Conservation (phyloP, 2,329 filamentous ascomycete species). For the Leptographium flavum region DNA sequence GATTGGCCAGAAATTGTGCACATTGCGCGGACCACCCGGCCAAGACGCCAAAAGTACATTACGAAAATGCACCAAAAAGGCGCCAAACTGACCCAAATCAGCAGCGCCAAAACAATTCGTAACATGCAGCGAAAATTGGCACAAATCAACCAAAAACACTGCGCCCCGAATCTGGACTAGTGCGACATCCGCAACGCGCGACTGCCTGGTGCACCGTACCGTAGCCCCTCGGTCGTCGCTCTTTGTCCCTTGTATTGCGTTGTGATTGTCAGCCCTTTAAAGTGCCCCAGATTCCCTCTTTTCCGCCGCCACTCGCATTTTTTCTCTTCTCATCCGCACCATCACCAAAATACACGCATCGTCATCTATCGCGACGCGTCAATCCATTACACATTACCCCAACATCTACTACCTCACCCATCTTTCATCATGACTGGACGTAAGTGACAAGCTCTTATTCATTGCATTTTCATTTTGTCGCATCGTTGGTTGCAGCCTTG, state of each 20-base stretch:
- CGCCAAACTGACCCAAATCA: no score
- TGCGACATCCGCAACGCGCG: neutral
- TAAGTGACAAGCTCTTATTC: slow-evolving; percentile 8
- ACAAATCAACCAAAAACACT: neutral
- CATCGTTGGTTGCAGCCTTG: no score
- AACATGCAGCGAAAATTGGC: neutral
- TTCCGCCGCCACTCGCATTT: neutral
- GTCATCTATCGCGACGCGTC: slow-evolving; percentile 13
- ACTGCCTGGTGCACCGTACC: neutral
- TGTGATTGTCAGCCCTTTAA: slow-evolving; percentile 5
- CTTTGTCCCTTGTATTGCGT: neutral
- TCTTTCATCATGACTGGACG: slow-evolving; percentile 20
- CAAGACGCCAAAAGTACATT: neutral
- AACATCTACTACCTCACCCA: slow-evolving; percentile 18
- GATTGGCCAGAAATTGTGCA: slow-evolving; percentile 7
- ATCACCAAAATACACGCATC: slow-evolving; percentile 14
- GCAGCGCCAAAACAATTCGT: neutral
- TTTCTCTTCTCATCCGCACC: slow-evolving; percentile 13
- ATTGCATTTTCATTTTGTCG: no score
- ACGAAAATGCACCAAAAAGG: neutral
- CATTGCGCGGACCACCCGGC: neutral
- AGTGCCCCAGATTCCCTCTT: slow-evolving; percentile 1
- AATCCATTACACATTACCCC: slow-evolving; percentile 18
- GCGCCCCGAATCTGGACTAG: slow-evolving; percentile 6
- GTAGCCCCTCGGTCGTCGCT: neutral